Conservation (phyloP, 352 stramenopile species). For the Phytophthora pseudosyringae region DNA sequence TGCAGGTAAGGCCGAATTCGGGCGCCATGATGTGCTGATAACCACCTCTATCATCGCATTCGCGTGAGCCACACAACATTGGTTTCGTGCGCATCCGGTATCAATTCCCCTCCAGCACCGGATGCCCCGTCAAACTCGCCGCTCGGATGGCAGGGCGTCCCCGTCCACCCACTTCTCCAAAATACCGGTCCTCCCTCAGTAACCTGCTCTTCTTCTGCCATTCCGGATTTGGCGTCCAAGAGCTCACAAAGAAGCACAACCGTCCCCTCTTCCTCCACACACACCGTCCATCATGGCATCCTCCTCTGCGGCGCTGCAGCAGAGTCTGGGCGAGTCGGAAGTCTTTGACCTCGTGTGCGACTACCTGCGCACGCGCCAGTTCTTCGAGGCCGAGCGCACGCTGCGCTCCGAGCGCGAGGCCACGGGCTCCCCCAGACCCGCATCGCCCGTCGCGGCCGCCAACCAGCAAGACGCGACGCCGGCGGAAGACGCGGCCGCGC, state of each 20-base stretch:
- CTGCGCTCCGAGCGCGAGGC: conserved; percentile 69
- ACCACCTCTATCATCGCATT: conserved; percentile 5
- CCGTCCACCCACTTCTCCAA: conserved; percentile 30
- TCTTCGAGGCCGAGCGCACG: conserved; percentile 83
- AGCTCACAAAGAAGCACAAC: conserved; percentile 26
- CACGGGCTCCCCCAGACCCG: conserved; percentile 16
- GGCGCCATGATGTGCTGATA: conserved; percentile 28
- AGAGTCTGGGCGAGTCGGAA: conserved; percentile 83
- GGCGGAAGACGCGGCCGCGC: conserved; percentile 15
- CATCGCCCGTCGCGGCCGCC: conserved; percentile 36
- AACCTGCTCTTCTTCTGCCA: conserved; percentile 16
- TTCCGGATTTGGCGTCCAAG: conserved; percentile 40
- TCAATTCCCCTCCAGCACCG: background rate
- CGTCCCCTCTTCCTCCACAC: conserved; percentile 13
- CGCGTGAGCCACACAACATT: background rate
- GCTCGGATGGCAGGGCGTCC: background rate
- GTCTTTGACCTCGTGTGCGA: conserved; percentile 90
- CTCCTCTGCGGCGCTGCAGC: conserved; percentile 69
- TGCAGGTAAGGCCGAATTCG: conserved; percentile 1
- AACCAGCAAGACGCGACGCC: conserved; percentile 42
- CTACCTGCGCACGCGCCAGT: conserved; percentile 87
- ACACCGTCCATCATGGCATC: conserved; percentile 45
- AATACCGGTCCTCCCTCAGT: conserved; percentile 8
- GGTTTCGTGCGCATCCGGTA: background rate
- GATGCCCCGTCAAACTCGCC: background rate